Evolutionary conservation across 2,329 filamentous ascomycete species (phyloP).

Genomic region (Aspergillus latus): DNA sequence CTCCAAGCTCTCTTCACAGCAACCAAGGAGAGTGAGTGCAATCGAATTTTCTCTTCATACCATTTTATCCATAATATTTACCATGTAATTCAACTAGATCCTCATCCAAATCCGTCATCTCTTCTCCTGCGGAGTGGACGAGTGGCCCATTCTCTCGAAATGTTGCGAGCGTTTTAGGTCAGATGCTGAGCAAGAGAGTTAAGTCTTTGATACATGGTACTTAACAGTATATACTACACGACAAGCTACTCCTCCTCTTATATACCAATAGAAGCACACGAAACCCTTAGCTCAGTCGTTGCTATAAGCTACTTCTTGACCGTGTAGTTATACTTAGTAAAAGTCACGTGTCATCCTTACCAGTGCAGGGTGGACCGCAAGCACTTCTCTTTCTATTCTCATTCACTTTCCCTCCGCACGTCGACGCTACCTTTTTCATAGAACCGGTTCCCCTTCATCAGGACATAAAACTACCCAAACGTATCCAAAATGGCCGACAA

Average conservation of each 20-base stretch:
- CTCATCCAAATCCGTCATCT: no score
- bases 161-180: background rate
- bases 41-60: no score
- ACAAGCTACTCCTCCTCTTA: no score
- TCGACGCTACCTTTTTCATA: background rate
- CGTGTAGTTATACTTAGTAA: background rate
- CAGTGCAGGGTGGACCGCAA: background rate
- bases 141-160: constrained; percentile 10
- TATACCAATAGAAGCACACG: no score
- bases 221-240: background rate
- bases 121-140: background rate
- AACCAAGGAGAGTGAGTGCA: no score
- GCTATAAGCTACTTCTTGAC: no score
- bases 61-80: no score
- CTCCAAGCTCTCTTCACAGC: no score
- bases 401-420: no score
- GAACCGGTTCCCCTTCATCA: background rate
- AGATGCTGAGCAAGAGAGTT: background rate
- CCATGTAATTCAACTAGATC: no score
- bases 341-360: background rate
- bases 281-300: no score
- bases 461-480: background rate
- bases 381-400: background rate
- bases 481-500: constrained; percentile 74
- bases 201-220: background rate